These are phyloP conservation scores for Tilletia horrida DNA, from an alignment of 1,284 basidiomycete species.

Conservation along the genomic window DNA sequence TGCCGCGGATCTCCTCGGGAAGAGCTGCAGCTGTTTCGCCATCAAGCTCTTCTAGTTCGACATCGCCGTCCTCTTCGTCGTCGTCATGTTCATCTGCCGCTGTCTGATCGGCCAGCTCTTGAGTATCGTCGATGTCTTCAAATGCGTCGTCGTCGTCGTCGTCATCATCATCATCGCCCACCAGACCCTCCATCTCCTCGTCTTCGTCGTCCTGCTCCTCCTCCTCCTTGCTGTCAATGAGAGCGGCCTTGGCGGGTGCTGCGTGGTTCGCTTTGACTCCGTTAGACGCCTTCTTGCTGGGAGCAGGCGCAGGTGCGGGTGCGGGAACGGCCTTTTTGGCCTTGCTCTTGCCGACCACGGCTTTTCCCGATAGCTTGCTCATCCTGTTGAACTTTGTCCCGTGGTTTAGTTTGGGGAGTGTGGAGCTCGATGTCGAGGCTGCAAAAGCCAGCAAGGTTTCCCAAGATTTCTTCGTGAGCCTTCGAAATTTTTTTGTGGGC, in stretches of 20 bases:
- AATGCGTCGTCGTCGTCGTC: constrained; percentile 23
- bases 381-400: too few species aligned
- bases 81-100: constrained; percentile 26
- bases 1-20: constrained; percentile 42
- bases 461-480: too few species aligned
- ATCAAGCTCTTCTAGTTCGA: constrained; percentile 34
- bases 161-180: constrained; percentile 24
- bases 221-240: constrained; percentile 28
- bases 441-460: too few species aligned
- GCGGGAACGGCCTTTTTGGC: constrained; percentile 14
- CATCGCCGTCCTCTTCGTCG: constrained; percentile 28
- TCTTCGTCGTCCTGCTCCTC: constrained; percentile 26
- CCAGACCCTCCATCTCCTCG: constrained; percentile 12
- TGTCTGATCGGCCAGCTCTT: constrained; percentile 22
- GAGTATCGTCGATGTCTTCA: constrained; percentile 21
- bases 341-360: neutral
- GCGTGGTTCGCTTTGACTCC: neutral
- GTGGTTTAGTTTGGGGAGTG: too few species aligned
- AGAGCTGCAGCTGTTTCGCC: constrained; percentile 38
- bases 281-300: constrained; percentile 15
- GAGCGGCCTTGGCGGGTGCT: neutral
- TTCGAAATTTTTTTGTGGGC: too few species aligned
- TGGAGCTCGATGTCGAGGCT: too few species aligned
- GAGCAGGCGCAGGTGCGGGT: constrained; percentile 21
- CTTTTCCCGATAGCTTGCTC: neutral